Base-by-base conservation (phyloP, 2,329 filamentous ascomycete species). In the Penicillium decumbens region DNA sequence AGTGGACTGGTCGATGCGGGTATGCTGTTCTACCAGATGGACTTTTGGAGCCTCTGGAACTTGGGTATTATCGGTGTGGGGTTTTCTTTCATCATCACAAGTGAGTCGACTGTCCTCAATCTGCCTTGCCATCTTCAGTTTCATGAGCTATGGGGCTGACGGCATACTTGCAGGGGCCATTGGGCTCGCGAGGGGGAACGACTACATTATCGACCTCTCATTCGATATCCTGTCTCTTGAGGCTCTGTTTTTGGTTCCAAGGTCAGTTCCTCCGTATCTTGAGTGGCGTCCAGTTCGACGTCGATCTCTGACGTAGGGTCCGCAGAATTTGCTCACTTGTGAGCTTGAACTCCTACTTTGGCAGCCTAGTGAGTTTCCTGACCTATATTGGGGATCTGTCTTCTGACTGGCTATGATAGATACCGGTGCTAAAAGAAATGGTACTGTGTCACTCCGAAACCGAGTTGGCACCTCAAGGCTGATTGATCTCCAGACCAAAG, bases 371-470 rank as follows among this genome's bases (percentile, higher is more conserved):
- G 63, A 43, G 67, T 64, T 20, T 39, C 2, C 20, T 40, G 37
- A 39, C 37, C 33, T 32, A 15, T 18, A 13, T 23, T 9, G 15
- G 54, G 12, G 12, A 37, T 5, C 8, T 37, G 33, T 9, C 33
- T 37, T 37, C 33, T 37, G 33, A 37, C 33, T 37, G 33, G 33
- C 33, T 37, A 37, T 37, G 54, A 49, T 59, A 80, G 76, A 91
- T 96, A 51, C 91, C 90, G 0, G 95, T 91, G 56, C 77, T 96
- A 43, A 93, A 93, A 66, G 89, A 92, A 67, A 96, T 96, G 91
- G 87, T 80, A 68, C 27, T 30, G 25, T 53, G 20, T 55, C 23
- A 20, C n/a, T 20, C 18, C 23, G 5, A 42, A 46, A 25, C 39
- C 24, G 13, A n/a, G 20, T 32, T 18, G 28, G 45, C 23, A 24